Evolutionary conservation across 1,284 basidiomycete genomes (phyloP).

Genomic region (Trametes sp.): DNA sequence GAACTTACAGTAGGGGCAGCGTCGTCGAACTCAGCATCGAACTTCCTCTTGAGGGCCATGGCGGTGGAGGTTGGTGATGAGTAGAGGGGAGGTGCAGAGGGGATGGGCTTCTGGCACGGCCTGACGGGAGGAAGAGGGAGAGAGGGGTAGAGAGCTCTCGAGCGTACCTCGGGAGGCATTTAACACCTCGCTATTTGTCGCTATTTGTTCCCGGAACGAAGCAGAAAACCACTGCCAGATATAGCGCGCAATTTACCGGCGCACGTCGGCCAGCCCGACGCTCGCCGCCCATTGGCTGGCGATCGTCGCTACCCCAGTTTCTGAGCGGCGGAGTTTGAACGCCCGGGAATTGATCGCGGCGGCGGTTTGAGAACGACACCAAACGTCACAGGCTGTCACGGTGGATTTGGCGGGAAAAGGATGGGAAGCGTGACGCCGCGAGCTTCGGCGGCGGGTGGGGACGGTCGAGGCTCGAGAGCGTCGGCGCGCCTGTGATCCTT

Average conservation of each 20-base stretch:
- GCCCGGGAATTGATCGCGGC: slow-evolving; percentile 23
- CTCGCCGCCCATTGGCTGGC: slow-evolving; percentile 27
- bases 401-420: neutral
- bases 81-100: slow-evolving; percentile 10
- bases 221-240: slow-evolving; percentile 28
- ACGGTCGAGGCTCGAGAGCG: slow-evolving; percentile 25
- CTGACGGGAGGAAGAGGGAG: slow-evolving; percentile 26
- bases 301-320: slow-evolving; percentile 27
- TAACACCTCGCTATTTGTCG: slow-evolving; percentile 37
- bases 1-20: slow-evolving; percentile 47
- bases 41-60: slow-evolving; percentile 80
- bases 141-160: slow-evolving; percentile 34
- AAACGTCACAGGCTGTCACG: slow-evolving; percentile 28
- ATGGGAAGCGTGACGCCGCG: slow-evolving; percentile 23
- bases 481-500: slow-evolving; percentile 5
- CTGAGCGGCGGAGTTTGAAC: slow-evolving; percentile 30
- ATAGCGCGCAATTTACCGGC: slow-evolving; percentile 33
- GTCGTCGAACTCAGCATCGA: slow-evolving; percentile 65
- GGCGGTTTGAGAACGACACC: slow-evolving; percentile 20
- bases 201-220: slow-evolving; percentile 36
- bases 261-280: slow-evolving; percentile 29
- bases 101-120: slow-evolving; percentile 10
- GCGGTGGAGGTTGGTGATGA: slow-evolving; percentile 17
- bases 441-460: slow-evolving; percentile 19
- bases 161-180: slow-evolving; percentile 32